A percentile compares a stretch with the other conserved stretches of the same genome.
These are phyloP conservation scores for Verbascum thapsus DNA, from an alignment of 257 asterid species.

Conservation along the genomic window DNA sequence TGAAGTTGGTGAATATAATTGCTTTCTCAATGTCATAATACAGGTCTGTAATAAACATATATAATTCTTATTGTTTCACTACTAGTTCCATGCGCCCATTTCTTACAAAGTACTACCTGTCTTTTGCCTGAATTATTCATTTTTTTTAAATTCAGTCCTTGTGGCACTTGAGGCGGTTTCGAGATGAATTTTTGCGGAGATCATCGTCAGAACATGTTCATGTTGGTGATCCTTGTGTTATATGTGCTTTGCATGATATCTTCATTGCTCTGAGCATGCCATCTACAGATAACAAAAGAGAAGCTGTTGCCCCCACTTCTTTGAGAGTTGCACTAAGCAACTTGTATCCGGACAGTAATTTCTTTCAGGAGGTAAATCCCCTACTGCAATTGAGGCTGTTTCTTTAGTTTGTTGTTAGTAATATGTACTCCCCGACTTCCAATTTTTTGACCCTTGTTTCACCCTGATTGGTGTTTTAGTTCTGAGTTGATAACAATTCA, in stretches of 20 bases:
- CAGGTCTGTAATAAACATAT: slow-evolving; percentile 61
- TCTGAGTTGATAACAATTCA: neutral
- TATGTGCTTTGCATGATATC: slow-evolving; percentile 79
- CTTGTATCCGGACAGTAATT: slow-evolving; percentile 83
- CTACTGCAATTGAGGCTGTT: slow-evolving; percentile 16
- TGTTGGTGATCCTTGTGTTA: slow-evolving; percentile 94
- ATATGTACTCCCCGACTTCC: no score
- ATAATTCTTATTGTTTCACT: slow-evolving; percentile 9
- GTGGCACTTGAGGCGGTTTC: slow-evolving; percentile 88
- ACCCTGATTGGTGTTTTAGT: no score
- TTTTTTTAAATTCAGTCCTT: slow-evolving; percentile 55
- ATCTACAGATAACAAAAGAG: slow-evolving; percentile 54
- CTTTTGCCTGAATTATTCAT: slow-evolving; percentile 30
- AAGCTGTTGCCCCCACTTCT: slow-evolving; percentile 85
- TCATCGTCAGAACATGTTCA: slow-evolving; percentile 73
- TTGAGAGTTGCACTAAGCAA: slow-evolving; percentile 90
- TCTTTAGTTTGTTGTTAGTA: no score
- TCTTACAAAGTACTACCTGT: slow-evolving; percentile 28
- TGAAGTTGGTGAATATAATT: slow-evolving; percentile 96
- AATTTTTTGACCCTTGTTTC: no score
- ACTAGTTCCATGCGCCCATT: slow-evolving; percentile 18
- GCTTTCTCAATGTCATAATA: slow-evolving; percentile 96
- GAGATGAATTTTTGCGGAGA: slow-evolving; percentile 77
- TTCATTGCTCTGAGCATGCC: slow-evolving; percentile 69
- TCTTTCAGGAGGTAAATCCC: slow-evolving; percentile 84